phyloP scores from a whole-genome alignment of 2,329 filamentous ascomycete genomes.

The Plenodomus biglobosus region DNA sequence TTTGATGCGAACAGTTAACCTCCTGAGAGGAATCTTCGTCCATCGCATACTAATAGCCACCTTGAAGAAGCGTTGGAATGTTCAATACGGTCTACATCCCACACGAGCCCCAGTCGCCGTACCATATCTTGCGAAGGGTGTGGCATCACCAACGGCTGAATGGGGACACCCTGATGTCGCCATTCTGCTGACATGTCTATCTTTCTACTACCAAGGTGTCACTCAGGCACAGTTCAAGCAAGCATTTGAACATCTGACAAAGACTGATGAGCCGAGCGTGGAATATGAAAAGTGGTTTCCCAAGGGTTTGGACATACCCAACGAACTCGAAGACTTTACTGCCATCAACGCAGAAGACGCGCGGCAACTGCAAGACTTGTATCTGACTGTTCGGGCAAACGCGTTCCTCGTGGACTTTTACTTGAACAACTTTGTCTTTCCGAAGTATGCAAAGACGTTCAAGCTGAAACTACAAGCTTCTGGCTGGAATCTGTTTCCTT shows the following conservation, averaged over 20 bases:
- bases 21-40: slow-evolving; percentile 65
- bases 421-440: slow-evolving; percentile 66
- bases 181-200: slow-evolving; percentile 48
- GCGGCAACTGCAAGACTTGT: slow-evolving; percentile 51
- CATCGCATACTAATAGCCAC: slow-evolving; percentile 61
- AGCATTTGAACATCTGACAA: slow-evolving; percentile 55
- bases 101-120: slow-evolving; percentile 63
- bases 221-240: slow-evolving; percentile 53
- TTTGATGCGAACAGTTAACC: slow-evolving; percentile 52
- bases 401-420: slow-evolving; percentile 65
- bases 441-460: slow-evolving; percentile 66
- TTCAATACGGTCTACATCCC: slow-evolving; percentile 57
- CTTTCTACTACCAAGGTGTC: slow-evolving; percentile 65
- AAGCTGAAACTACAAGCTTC: slow-evolving; percentile 63
- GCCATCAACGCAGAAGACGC: slow-evolving; percentile 62
- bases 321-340: slow-evolving; percentile 55
- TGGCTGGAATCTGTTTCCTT: slow-evolving; percentile 67
- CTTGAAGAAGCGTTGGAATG: slow-evolving; percentile 66
- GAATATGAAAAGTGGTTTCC: slow-evolving; percentile 62
- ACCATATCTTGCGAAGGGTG: slow-evolving; percentile 64
- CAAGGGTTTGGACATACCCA: slow-evolving; percentile 45
- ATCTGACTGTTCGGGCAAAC: slow-evolving; percentile 43
- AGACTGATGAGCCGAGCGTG: slow-evolving; percentile 58
- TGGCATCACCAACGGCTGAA: slow-evolving; percentile 64
- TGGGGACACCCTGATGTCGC: slow-evolving; percentile 67